These are phyloP conservation scores for Krasilnikovozyma curviuscula DNA, from an alignment of 768 basidiomycete genomes.

Conservation along the genomic window DNA sequence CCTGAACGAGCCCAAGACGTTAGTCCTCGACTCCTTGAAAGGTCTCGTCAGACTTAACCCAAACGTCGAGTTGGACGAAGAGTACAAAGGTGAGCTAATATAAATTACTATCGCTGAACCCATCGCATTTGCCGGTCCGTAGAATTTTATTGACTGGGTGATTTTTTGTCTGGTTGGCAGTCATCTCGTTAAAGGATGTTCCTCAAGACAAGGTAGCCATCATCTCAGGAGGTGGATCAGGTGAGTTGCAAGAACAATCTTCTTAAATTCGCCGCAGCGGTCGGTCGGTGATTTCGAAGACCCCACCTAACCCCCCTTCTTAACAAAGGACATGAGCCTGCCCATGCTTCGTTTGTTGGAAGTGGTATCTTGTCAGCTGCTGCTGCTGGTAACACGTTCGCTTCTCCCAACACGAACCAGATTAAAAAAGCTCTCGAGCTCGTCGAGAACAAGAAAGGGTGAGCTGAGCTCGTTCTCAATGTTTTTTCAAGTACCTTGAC, in stretches of 20 bases:
- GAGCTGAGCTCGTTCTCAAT: not conserved
- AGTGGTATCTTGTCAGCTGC: conserved; percentile 4
- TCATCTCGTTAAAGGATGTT: not conserved
- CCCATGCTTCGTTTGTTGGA: conserved; percentile 8
- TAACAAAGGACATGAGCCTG: conserved; percentile 1
- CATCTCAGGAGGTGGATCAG: conserved; percentile 10
- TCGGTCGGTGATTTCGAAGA: not conserved
- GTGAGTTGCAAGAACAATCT: conserved; percentile 2
- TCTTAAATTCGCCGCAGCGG: not conserved
- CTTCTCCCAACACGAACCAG: conserved; percentile 7
- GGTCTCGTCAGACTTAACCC: conserved; percentile 50
- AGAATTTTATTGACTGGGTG: not conserved
- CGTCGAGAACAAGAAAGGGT: conserved; percentile 10
- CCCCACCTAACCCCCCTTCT: too few species aligned
- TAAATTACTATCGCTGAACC: not conserved
- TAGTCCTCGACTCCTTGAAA: conserved; percentile 59
- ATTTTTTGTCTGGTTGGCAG: not conserved
- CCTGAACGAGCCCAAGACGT: conserved; percentile 44
- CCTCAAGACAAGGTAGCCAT: not conserved
- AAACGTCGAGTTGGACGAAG: conserved; percentile 45
- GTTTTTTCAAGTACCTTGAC: too few species aligned
- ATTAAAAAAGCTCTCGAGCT: conserved; percentile 10
- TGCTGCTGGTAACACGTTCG: not conserved
- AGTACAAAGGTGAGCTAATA: conserved; percentile 42
- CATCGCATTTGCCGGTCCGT: not conserved